Evolutionary conservation across 257 asterid genomes (phyloP).

Genomic region (Solanum lycopersicoides): DNA sequence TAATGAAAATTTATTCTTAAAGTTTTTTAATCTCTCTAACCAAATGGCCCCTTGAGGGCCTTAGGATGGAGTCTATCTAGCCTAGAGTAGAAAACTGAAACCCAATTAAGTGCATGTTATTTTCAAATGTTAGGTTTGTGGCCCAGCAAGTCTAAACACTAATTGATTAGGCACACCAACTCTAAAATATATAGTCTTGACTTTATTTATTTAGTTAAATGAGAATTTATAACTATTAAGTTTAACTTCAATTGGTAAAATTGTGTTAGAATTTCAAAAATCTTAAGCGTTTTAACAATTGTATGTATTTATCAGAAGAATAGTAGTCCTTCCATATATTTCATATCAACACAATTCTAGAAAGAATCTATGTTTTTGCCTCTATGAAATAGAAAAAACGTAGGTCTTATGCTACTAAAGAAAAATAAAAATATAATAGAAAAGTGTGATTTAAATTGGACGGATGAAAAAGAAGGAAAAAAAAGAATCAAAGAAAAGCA

Average conservation of each 20-base stretch:
- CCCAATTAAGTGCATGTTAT: not conserved
- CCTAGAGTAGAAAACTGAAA: not conserved
- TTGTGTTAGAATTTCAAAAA: not conserved
- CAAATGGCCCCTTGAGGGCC: not conserved
- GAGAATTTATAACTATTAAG: not conserved
- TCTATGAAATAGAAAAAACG: no score
- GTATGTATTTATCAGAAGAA: not conserved
- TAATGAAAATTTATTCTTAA: not conserved
- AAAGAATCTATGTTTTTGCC: not conserved
- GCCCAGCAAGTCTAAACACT: not conserved
- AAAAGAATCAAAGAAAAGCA: not conserved
- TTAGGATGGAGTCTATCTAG: not conserved
- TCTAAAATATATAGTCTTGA: not conserved
- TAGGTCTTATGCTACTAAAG: not conserved
- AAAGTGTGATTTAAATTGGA: not conserved
- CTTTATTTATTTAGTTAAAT: not conserved
- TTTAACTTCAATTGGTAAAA: not conserved
- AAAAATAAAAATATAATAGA: not conserved
- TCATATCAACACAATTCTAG: not conserved
- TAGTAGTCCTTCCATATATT: not conserved
- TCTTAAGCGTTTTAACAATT: not conserved
- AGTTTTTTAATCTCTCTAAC: not conserved
- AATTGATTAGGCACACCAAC: not conserved
- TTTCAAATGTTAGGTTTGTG: not conserved
- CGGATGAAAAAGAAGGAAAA: not conserved